Evolutionary conservation across 768 basidiomycete species (phyloP).

Genomic region (Termitomyces sp.): DNA sequence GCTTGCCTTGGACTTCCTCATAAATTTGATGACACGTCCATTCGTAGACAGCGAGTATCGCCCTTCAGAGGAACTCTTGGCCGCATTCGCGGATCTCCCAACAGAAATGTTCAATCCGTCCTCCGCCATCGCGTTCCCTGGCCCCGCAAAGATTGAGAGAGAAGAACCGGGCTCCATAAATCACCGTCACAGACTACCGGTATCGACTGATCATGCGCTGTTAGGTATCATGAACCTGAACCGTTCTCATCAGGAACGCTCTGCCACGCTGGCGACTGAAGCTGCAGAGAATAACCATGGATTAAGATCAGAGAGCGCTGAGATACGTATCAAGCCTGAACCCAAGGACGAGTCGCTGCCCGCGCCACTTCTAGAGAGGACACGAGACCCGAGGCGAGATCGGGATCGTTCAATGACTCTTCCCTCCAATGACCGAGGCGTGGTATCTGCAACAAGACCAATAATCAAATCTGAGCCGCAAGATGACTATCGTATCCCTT

Average conservation of each 20-base stretch:
- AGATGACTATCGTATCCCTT: not conserved
- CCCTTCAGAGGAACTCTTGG: not conserved
- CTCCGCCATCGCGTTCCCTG: not conserved
- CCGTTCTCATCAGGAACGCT: not conserved
- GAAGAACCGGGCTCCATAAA: not conserved
- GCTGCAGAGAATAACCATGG: not conserved
- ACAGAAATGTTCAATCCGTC: not conserved
- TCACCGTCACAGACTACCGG: not conserved
- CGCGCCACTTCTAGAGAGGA: not conserved
- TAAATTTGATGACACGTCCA: not conserved
- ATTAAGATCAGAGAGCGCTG: not conserved
- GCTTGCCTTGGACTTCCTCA: not conserved
- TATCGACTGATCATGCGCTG: not conserved
- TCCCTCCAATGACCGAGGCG: not conserved
- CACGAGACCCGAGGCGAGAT: not conserved
- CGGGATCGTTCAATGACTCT: not conserved
- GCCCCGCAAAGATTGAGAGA: not conserved
- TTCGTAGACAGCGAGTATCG: not conserved
- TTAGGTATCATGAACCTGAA: not conserved
- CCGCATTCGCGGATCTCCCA: not conserved
- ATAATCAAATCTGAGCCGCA: not conserved
- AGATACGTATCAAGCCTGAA: not conserved
- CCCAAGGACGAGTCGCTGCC: not conserved
- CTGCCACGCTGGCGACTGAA: not conserved
- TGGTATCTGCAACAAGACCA: not conserved